Evolutionary conservation across 495 filamentous ascomycete genomes (phyloP).

Genomic region (Cudoniella acicularis): DNA sequence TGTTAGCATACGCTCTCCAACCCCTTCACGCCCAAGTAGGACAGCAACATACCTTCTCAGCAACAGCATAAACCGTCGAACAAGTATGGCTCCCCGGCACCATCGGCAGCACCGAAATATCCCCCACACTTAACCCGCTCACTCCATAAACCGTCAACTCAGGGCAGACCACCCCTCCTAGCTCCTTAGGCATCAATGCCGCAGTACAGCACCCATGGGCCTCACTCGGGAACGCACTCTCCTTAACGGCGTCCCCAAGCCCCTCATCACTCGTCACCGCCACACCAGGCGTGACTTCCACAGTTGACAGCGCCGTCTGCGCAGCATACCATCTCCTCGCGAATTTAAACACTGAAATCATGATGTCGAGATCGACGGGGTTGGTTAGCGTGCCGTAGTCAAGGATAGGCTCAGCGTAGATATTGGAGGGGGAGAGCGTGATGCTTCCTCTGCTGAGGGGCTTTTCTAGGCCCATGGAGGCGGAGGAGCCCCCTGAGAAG

Average conservation of each 20-base stretch:
- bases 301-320: constrained; percentile 1
- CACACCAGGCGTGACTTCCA: background rate
- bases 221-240: background rate
- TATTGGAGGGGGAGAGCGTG: constrained; percentile 11
- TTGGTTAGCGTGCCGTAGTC: constrained; percentile 18
- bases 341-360: constrained; percentile 12
- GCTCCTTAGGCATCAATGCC: constrained; percentile 31
- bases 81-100: constrained; percentile 37
- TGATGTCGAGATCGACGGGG: constrained; percentile 19
- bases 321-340: constrained; percentile 7
- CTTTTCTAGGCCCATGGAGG: background rate
- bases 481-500: background rate
- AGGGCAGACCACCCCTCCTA: constrained; percentile 45
- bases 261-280: background rate
- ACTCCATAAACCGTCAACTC: constrained; percentile 51
- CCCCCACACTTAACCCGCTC: constrained; percentile 41
- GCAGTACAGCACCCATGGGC: constrained; percentile 39
- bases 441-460: constrained; percentile 23
- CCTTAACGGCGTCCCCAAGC: background rate
- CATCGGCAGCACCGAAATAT: constrained; percentile 47
- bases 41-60: constrained; percentile 37
- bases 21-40: background rate
- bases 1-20: background rate
- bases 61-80: constrained; percentile 47
- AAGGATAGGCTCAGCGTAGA: constrained; percentile 20